Evolutionary conservation across 2,329 filamentous ascomycete species (phyloP), one percentile per base, ranked within the genome.

Genomic region (Rhynchosporium agropyri): DNA sequence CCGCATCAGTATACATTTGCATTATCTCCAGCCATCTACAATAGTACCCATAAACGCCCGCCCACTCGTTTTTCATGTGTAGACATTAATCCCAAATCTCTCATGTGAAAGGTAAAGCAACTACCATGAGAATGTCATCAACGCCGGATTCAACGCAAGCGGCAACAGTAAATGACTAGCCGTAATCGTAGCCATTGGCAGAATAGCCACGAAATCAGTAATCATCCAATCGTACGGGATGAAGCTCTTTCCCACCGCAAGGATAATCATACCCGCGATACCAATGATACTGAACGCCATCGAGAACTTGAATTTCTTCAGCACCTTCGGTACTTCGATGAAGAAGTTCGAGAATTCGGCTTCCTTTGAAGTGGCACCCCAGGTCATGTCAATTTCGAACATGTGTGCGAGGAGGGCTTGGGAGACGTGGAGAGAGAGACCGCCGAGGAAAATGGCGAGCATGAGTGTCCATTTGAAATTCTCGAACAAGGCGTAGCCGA

Each of bases 281-380:
- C 84, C 72, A 74, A 91, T 89, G 61, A 73, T 70, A 2, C 65
- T 60, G 82, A 85, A 76, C 84, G 90, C 79, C 89, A 92, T 69
- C 33, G 64, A 61, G 42, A 75, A 80, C 75, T 88, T 85, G 76
- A 92, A 91, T 73, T 85, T 87, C 77, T 87, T 89, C 70, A 94
- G 75, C 46, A 96, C 89, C 74, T 89, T 89, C 40, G 89, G 89
- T 20, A 93, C 84, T 74, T 95, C 91, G 64, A 91, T 89, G 77
- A 93, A 94, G 77, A 96, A 96, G 76, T 91, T 90, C 31, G 89
- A 88, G 72, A 89, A 87, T 71, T 92, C 89, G 56, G 85, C 85
- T 78, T 96, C 92, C 78, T 96, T 96, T 46, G 87, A 84, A 0
- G 92, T 96, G 1, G 91, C 87, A 57, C 91, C 91, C 91, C 91